phyloP scores from a whole-genome alignment of 2,329 filamentous ascomycete genomes.

The Cladorrhinum sp. region DNA sequence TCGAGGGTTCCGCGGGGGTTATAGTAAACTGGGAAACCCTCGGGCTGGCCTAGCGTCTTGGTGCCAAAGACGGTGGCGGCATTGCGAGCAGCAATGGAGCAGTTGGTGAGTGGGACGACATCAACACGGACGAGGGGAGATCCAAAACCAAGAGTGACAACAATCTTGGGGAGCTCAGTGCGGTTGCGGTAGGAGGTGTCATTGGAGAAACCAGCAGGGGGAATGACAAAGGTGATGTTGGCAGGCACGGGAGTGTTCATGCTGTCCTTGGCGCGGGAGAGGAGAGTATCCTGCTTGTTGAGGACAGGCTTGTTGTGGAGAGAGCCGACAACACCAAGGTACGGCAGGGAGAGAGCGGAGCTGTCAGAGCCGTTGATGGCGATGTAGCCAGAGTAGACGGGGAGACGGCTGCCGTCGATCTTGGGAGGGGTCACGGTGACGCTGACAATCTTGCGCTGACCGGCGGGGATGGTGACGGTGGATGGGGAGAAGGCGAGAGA shows the following conservation, averaged over 20 bases:
- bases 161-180: slow-evolving; percentile 39
- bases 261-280: slow-evolving; percentile 27
- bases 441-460: slow-evolving; percentile 44
- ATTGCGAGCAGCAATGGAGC: slow-evolving; percentile 25
- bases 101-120: slow-evolving; percentile 39
- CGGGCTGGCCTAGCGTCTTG: slow-evolving; percentile 43
- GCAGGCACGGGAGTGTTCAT: slow-evolving; percentile 26
- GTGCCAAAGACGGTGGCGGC: slow-evolving; percentile 35
- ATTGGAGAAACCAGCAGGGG: slow-evolving; percentile 38
- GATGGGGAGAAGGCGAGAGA: slow-evolving; percentile 39
- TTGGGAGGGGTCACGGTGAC: slow-evolving; percentile 44
- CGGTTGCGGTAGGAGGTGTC: slow-evolving; percentile 28
- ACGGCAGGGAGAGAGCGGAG: slow-evolving; percentile 38
- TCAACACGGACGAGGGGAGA: slow-evolving; percentile 43
- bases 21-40: slow-evolving; percentile 39
- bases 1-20: slow-evolving; percentile 34
- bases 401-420: slow-evolving; percentile 40
- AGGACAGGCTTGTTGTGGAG: slow-evolving; percentile 36
- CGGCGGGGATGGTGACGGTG: slow-evolving; percentile 43
- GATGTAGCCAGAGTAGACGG: slow-evolving; percentile 49
- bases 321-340: slow-evolving; percentile 40
- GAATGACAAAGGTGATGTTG: slow-evolving; percentile 42
- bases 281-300: slow-evolving; percentile 30
- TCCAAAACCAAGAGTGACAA: slow-evolving; percentile 44
- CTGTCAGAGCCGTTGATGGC: slow-evolving; percentile 44